phyloP scores from a whole-genome alignment of 2,329 filamentous ascomycete genomes.

The Fusarium lateritium region DNA sequence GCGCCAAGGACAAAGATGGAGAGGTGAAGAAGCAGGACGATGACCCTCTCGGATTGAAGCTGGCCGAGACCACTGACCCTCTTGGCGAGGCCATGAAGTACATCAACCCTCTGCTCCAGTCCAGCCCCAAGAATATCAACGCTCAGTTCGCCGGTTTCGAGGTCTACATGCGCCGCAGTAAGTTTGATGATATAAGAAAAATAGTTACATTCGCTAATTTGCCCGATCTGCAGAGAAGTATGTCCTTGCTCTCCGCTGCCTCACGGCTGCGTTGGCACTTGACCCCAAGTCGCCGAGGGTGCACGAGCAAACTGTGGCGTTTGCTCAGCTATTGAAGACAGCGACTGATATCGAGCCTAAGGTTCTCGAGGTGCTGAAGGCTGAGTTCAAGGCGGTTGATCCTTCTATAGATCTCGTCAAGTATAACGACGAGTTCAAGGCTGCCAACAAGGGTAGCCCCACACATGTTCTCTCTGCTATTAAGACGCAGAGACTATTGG shows the following conservation, averaged over 20 bases:
- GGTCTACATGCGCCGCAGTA: slow-evolving; percentile 87
- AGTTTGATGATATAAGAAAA: slow-evolving; percentile 53
- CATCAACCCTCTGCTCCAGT: slow-evolving; percentile 83
- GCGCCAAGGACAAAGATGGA: slow-evolving; percentile 67
- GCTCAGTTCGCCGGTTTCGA: slow-evolving; percentile 91
- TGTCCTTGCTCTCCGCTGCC: slow-evolving; percentile 87
- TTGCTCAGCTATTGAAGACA: slow-evolving; percentile 74
- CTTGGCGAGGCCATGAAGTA: slow-evolving; percentile 91
- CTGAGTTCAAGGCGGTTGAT: slow-evolving; percentile 75
- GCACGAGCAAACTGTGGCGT: slow-evolving; percentile 80
- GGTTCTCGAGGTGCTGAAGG: slow-evolving; percentile 77
- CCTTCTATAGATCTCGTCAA: slow-evolving; percentile 71
- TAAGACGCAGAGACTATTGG: slow-evolving; percentile 71
- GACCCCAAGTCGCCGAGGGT: slow-evolving; percentile 79
- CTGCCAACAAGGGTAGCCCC: slow-evolving; percentile 73
- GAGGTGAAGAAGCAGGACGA: slow-evolving; percentile 89
- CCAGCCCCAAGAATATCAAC: slow-evolving; percentile 84
- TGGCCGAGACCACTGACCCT: slow-evolving; percentile 86
- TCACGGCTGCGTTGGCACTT: slow-evolving; percentile 80
- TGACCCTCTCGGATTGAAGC: slow-evolving; percentile 85
- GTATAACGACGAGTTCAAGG: slow-evolving; percentile 77
- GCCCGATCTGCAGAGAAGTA: slow-evolving; percentile 77
- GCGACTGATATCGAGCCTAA: slow-evolving; percentile 73
- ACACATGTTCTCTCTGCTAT: slow-evolving; percentile 75
- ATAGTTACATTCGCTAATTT: background rate